These are phyloP conservation scores for Colletotrichum sp. DNA, from an alignment of 2,329 filamentous ascomycete species.

Conservation along the genomic window DNA sequence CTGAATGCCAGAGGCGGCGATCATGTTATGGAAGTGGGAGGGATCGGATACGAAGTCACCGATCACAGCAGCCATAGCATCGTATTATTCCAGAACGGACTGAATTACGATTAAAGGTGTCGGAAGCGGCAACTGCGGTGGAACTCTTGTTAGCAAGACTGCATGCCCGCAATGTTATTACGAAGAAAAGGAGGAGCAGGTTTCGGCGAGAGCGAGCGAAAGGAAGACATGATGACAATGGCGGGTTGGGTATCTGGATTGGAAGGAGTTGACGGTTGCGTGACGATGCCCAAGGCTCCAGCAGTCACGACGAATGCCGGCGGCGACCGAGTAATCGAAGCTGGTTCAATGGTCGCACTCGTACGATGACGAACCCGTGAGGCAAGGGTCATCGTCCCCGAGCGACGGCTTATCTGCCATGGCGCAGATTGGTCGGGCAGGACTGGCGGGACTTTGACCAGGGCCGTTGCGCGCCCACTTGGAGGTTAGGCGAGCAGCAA, in stretches of 20 bases:
- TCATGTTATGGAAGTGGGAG: slow-evolving; percentile 74
- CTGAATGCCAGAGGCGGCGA: slow-evolving; percentile 54
- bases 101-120: slow-evolving; percentile 21
- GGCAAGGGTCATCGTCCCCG: background rate
- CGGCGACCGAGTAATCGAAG: background rate
- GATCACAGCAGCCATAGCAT: slow-evolving; percentile 69
- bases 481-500: background rate
- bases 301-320: background rate
- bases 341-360: background rate
- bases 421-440: background rate
- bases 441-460: background rate
- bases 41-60: slow-evolving; percentile 78
- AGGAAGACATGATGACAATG: background rate
- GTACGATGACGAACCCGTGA: background rate
- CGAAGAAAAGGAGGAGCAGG: background rate
- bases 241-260: background rate
- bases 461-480: background rate
- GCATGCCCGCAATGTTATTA: background rate
- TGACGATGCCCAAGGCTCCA: background rate
- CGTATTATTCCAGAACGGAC: slow-evolving; percentile 26
- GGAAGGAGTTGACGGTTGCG: background rate
- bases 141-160: background rate
- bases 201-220: background rate
- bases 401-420: background rate
- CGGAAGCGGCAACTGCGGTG: slow-evolving; percentile 7